Evolutionary conservation across 495 filamentous ascomycete species (phyloP), one percentile per base, ranked within the genome.

Genomic region (Margaritispora aquatica): DNA sequence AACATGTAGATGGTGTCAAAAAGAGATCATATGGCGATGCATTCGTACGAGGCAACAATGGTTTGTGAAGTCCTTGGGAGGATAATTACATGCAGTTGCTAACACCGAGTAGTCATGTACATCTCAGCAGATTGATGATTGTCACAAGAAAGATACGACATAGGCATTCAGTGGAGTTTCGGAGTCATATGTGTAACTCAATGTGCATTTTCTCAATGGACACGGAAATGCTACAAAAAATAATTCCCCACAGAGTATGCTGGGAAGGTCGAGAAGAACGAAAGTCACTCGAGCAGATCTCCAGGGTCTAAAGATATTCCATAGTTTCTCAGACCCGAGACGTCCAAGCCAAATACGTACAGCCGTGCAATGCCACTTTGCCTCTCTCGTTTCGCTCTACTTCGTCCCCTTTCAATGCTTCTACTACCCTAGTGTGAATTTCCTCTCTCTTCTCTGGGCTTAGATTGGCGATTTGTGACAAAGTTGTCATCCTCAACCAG

Each of bases 41-140:
- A 26, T 98, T 98, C 69, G 86, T 98, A 19, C 80, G 94, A 65
- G 94, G 94, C 60, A 98, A 98, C 71, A 98, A 97, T 63, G 94
- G 94, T 96, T 63, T 59, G 70, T 60, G n/a, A 48, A 26, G 17
- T 31, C 34, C 36, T 69, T 47, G 26, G 9, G n/a, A 11, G 31
- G 22, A 3, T 22, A n/a, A 2, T 3, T 36, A 20, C 19, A 15
- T 38, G 7, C 34, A 29, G 9, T 54, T 38, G 15, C 19, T 38
- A 13, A 54, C 11, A 41, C 15, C 20, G 15, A 23, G 31, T 7
- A 87, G 86, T 89, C 29, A 84, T 90, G 83, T 90, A 90, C 65
- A 90, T 90, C 60, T 86, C 87, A 0, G 85, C 87, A 34, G 86
- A 87, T 69, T 83, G 50, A 60, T 23, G 15, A n/a, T 3, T 44